Conservation (phyloP, 352 stramenopile genomes). For the Pythium aristosporum region DNA sequence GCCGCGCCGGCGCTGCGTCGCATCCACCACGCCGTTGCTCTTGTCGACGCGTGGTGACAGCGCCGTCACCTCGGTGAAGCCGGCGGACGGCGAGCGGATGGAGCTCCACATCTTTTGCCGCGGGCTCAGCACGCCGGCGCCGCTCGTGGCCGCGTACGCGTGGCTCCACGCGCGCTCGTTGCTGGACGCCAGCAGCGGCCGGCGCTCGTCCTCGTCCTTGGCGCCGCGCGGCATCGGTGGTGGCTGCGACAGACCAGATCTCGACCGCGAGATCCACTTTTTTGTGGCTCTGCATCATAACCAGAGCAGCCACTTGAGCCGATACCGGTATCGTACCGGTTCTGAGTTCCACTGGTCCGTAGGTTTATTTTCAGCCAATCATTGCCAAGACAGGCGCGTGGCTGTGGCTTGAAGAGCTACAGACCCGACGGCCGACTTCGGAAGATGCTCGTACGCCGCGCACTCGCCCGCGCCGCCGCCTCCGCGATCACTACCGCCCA, state of each 20-base stretch:
- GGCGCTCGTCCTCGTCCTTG: constrained; percentile 13
- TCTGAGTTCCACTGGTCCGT: too few relatives aligned
- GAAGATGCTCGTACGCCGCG: constrained; percentile 19
- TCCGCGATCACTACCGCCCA: neutral
- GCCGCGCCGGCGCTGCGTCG: constrained; percentile 21
- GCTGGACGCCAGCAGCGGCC: constrained; percentile 20
- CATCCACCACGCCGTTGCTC: neutral
- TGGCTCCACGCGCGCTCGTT: constrained; percentile 11
- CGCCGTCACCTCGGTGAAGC: constrained; percentile 7
- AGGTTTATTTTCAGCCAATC: constrained; percentile 12
- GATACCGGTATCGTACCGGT: too few relatives aligned
- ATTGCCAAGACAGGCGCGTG: neutral
- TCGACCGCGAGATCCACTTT: too few relatives aligned
- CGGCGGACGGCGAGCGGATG: constrained; percentile 3
- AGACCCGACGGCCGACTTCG: neutral
- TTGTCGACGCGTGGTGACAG: neutral
- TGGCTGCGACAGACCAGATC: too few relatives aligned
- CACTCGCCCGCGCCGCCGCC: neutral
- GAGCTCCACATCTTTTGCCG: constrained; percentile 23
- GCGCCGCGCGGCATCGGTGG: constrained; percentile 4
- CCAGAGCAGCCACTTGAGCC: too few relatives aligned
- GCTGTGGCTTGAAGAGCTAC: neutral
- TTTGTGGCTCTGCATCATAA: too few relatives aligned
- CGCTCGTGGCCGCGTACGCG: constrained; percentile 13
- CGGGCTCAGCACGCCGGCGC: constrained; percentile 4